Conservation (phyloP, 2,329 filamentous ascomycete genomes). For the Huntiella decipiens region DNA sequence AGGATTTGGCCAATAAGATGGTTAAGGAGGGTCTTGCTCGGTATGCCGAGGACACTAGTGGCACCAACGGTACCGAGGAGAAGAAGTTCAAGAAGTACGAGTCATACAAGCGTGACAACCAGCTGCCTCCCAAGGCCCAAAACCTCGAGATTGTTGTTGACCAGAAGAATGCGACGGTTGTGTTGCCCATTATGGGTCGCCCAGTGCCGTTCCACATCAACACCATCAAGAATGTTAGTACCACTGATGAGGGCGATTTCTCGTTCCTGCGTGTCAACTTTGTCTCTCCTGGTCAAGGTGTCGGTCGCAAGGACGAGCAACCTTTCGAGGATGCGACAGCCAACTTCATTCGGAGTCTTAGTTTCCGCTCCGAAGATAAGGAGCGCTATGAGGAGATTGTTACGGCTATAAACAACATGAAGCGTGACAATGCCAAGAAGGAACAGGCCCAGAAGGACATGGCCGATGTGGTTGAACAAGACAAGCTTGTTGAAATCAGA, state of each 20-base stretch:
- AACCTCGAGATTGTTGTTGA: slow-evolving; percentile 84
- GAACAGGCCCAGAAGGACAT: slow-evolving; percentile 99
- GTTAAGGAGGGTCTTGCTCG: slow-evolving; percentile 71
- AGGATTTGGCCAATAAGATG: slow-evolving; percentile 70
- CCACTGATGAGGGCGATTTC: slow-evolving; percentile 88
- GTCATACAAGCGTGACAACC: slow-evolving; percentile 95
- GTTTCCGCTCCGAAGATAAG: slow-evolving; percentile 79
- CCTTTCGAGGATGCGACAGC: slow-evolving; percentile 92
- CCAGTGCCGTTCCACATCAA: slow-evolving; percentile 94
- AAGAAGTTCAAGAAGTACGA: slow-evolving; percentile 99
- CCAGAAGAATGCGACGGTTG: slow-evolving; percentile 70
- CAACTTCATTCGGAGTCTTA: slow-evolving; percentile 89
- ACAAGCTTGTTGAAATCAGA: slow-evolving; percentile 87
- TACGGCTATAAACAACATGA: slow-evolving; percentile 85
- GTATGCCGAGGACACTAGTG: slow-evolving; percentile 70
- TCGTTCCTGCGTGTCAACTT: slow-evolving; percentile 94
- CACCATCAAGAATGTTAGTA: slow-evolving; percentile 97
- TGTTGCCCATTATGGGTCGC: slow-evolving; percentile 91
- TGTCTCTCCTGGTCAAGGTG: slow-evolving; percentile 87
- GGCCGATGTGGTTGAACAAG: slow-evolving; percentile 97
- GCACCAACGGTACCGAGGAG: slow-evolving; percentile 73
- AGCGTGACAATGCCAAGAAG: slow-evolving; percentile 76
- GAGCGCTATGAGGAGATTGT: slow-evolving; percentile 80
- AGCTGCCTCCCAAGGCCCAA: slow-evolving; percentile 64
- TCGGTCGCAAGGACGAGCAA: slow-evolving; percentile 90